Base-by-base conservation (phyloP, 805 yeast genomes). In the Starmerella apicola region DNA sequence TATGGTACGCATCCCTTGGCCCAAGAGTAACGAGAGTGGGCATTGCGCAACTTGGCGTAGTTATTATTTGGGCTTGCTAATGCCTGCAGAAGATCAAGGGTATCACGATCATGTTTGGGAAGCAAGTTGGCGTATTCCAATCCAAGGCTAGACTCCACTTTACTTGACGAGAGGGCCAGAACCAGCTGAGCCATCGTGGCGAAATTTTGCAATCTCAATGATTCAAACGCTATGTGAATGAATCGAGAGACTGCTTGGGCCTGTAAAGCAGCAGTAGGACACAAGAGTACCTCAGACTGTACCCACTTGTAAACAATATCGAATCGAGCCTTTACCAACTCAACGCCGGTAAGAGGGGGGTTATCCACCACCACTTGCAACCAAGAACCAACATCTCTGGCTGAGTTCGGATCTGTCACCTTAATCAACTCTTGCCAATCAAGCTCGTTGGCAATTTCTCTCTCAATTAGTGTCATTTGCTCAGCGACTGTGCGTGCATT, bases 401-500 rank as follows among this genome's bases (percentile, higher is more conserved):
- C 18, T 3, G 35, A 35, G 43, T 71, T 71, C 38, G 74, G 72
- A 84, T 94, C 80, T 36, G 74, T 69, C 46, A 81, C 62, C 46
- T 83, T 86, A 32, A 86, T 67, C 32, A 88, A 66, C 49, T 84
- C 95, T 51, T 76, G 78, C 96, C 97, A 88, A 57, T 88, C 96
- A 29, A 91, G 70, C 52, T 84, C 95, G 38, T 74, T 69, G 18
- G 86, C 59, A 32, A 85, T 71, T 57, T 91, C 97, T 38, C 76
- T 67, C 58, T 91, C 98, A 47, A 88, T 80, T 36, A 82, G 57
- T 0, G 97, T 88, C 59, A 88, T 67, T 48, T 88, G 96, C 47
- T 76, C 72, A 5, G 93, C 85, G 23, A 91, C 60, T 0, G 71
- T 62, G 40, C 65, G 60, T 1, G 95, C 76, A 41, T 70, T 75